These are phyloP conservation scores for Aeschynomene evenia DNA, from an alignment of 306 rosid species.

Conservation along the genomic window DNA sequence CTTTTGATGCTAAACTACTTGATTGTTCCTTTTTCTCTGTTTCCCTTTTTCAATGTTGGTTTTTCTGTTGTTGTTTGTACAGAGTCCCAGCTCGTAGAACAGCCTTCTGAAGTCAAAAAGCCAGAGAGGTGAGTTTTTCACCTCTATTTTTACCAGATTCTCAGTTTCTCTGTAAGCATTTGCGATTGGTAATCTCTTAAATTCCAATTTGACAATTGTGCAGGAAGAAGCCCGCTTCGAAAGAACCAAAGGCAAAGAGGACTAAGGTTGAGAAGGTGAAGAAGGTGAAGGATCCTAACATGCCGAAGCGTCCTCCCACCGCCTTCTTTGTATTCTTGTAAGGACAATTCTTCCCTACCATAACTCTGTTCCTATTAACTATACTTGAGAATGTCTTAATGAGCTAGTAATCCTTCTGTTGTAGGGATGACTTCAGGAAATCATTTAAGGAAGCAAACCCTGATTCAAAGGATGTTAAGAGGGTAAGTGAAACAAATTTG, in stretches of 20 bases:
- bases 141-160: background rate
- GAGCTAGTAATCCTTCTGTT: background rate
- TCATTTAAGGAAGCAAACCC: conserved; percentile 69
- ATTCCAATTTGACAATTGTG: background rate
- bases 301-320: conserved; percentile 80
- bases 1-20: no score
- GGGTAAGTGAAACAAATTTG: conserved; percentile 32
- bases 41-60: no score
- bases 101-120: conserved; percentile 46
- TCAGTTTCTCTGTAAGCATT: background rate
- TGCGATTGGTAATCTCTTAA: background rate
- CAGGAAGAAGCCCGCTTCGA: conserved; percentile 58
- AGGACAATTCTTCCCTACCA: background rate
- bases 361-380: background rate
- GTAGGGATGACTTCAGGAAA: conserved; percentile 81
- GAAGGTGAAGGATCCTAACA: conserved; percentile 66
- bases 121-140: conserved; percentile 46
- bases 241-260: conserved; percentile 62
- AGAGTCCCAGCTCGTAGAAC: conserved; percentile 81
- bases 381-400: background rate
- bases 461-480: conserved; percentile 64
- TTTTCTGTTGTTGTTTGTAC: background rate
- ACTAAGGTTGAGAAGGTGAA: conserved; percentile 47
- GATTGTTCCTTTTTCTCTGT: no score
- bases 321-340: conserved; percentile 83